phyloP scores from a whole-genome alignment of 345 rosid species.

The Brassica nigra region DNA sequence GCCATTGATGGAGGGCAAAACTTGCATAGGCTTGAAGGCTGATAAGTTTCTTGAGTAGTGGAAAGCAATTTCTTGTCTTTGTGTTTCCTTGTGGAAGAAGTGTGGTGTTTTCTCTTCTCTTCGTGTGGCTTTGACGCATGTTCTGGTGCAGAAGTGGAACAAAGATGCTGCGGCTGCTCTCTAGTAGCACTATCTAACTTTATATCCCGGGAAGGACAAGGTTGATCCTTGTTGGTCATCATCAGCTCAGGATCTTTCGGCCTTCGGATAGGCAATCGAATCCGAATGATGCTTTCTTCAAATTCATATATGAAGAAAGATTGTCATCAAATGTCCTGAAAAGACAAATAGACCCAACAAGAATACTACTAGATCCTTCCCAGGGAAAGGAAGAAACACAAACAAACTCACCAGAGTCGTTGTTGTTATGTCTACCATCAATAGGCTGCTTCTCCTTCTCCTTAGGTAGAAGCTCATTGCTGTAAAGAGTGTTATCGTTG shows the following conservation, averaged over 20 bases:
- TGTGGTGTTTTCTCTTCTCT: slow-evolving; percentile 19
- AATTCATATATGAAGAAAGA: slow-evolving; percentile 47
- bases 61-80: slow-evolving; percentile 13
- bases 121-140: slow-evolving; percentile 10
- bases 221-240: slow-evolving; percentile 46
- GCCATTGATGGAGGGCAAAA: slow-evolving; percentile 43
- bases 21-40: slow-evolving; percentile 31
- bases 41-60: not conserved
- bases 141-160: slow-evolving; percentile 41
- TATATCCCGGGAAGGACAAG: slow-evolving; percentile 43
- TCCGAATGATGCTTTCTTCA: slow-evolving; percentile 75
- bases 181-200: slow-evolving; percentile 19
- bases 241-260: slow-evolving; percentile 37
- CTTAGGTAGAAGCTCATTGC: slow-evolving; percentile 37
- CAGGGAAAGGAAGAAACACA: slow-evolving; percentile 49
- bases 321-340: slow-evolving; percentile 48
- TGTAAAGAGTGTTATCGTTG: slow-evolving; percentile 46
- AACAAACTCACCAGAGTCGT: slow-evolving; percentile 64
- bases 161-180: slow-evolving; percentile 31
- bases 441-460: slow-evolving; percentile 36
- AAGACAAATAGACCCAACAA: slow-evolving; percentile 60
- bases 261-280: slow-evolving; percentile 70
- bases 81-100: not conserved
- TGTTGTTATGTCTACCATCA: slow-evolving; percentile 43
- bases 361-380: slow-evolving; percentile 59